Evolutionary conservation across 179 eudicot species (phyloP).

Genomic region (Sideroxylon spinosum): DNA sequence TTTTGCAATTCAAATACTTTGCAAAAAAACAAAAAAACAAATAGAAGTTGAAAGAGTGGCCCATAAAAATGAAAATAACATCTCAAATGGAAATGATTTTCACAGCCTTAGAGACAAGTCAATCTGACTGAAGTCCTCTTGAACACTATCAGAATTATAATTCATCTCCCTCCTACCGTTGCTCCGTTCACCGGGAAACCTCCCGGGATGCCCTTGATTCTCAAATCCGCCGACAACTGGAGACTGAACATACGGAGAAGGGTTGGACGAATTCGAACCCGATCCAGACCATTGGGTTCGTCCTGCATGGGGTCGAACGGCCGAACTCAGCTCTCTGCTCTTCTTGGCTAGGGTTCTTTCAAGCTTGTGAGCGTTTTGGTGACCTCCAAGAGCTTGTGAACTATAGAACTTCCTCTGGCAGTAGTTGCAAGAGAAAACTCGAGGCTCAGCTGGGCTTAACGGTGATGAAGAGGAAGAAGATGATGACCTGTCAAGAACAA

Average conservation of each 20-base stretch:
- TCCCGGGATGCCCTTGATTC: conserved; percentile 5
- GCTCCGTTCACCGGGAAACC: conserved; percentile 5
- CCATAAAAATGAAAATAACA: background rate
- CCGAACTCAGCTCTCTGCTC: conserved; percentile 37
- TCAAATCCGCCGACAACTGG: background rate
- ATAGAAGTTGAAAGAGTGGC: no score
- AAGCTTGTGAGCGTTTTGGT: conserved; percentile 65
- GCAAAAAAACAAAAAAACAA: no score
- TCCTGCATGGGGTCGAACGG: conserved; percentile 18
- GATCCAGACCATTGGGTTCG: conserved; percentile 14
- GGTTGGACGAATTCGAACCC: background rate
- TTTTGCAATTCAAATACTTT: no score
- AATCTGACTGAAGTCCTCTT: conserved; percentile 38
- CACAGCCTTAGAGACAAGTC: conserved; percentile 55
- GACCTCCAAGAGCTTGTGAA: conserved; percentile 67
- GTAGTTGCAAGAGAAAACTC: conserved; percentile 52
- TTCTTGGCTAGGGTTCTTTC: conserved; percentile 57
- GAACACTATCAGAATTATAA: conserved; percentile 22
- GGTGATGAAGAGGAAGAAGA: conserved; percentile 28
- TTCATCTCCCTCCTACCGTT: conserved; percentile 19
- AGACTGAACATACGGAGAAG: conserved; percentile 6
- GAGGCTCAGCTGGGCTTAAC: conserved; percentile 20
- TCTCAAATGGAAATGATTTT: background rate
- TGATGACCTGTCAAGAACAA: conserved; percentile 26
- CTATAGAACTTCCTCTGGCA: conserved; percentile 53